These are phyloP conservation scores for Cryomyces minteri DNA, from an alignment of 495 filamentous ascomycete species.

Conservation along the genomic window DNA sequence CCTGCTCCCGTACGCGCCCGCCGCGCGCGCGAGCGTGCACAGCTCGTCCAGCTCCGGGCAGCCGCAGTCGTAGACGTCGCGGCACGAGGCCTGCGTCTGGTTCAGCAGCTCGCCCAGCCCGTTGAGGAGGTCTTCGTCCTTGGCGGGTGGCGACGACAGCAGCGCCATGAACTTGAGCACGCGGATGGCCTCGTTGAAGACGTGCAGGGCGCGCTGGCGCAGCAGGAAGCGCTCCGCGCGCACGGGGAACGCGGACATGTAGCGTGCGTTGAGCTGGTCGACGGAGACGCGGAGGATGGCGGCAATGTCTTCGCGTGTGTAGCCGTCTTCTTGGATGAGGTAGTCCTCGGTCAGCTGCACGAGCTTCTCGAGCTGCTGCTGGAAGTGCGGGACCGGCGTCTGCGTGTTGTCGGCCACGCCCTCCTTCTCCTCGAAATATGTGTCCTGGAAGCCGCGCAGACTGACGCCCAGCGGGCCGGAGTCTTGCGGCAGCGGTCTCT, in stretches of 20 bases:
- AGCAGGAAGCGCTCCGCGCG: slow-evolving; percentile 79
- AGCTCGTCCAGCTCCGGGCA: slow-evolving; percentile 79
- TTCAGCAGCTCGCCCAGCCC: slow-evolving; percentile 75
- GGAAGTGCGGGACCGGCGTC: slow-evolving; percentile 23
- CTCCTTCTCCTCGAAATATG: slow-evolving; percentile 49
- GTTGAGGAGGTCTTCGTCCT: slow-evolving; percentile 38
- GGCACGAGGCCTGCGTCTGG: slow-evolving; percentile 71
- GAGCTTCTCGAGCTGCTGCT: slow-evolving; percentile 50
- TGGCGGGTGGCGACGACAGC: slow-evolving; percentile 26
- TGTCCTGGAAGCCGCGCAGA: slow-evolving; percentile 70
- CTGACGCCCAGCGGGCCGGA: slow-evolving; percentile 68
- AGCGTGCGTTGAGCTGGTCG: slow-evolving; percentile 49
- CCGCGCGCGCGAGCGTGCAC: slow-evolving; percentile 55
- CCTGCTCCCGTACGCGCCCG: slow-evolving; percentile 68
- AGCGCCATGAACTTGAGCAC: slow-evolving; percentile 67
- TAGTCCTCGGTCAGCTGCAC: slow-evolving; percentile 42
- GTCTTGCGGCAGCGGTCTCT: slow-evolving; percentile 46
- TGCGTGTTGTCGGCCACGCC: slow-evolving; percentile 24
- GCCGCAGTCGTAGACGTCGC: slow-evolving; percentile 72
- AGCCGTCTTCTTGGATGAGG: slow-evolving; percentile 58
- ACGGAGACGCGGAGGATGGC: slow-evolving; percentile 47
- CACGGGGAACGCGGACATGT: slow-evolving; percentile 71
- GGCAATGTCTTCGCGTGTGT: slow-evolving; percentile 79
- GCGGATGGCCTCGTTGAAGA: slow-evolving; percentile 73
- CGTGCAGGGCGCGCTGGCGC: slow-evolving; percentile 70